A percentile compares a stretch with the other conserved stretches of the same genome.
phyloP scores from a whole-genome alignment of 371 early-diverging fungal species.

The Entomophthora muscae region DNA sequence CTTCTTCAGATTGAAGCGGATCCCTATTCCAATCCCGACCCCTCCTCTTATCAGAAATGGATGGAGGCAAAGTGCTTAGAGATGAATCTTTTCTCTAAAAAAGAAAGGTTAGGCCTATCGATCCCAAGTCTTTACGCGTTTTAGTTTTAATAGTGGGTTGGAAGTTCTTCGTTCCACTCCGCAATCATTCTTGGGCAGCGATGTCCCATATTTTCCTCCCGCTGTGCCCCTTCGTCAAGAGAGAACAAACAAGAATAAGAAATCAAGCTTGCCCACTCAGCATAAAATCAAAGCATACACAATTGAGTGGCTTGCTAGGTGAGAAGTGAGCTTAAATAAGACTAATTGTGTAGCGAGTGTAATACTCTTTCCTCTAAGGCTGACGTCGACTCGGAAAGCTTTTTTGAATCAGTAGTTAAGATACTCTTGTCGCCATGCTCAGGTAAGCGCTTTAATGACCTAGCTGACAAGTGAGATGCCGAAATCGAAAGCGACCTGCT shows the following conservation, averaged over 20 bases:
- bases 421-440: neutral
- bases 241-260: no score
- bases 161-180: neutral
- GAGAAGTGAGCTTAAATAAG: neutral
- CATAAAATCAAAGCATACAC: no score
- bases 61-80: neutral
- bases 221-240: no score
- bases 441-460: no score
- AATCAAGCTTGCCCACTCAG: no score
- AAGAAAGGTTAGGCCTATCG: neutral
- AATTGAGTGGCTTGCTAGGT: neutral
- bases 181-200: neutral
- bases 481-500: constrained; percentile 41
- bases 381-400: neutral
- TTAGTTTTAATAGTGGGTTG: no score
- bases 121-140: no score
- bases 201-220: neutral
- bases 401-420: neutral
- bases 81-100: neutral
- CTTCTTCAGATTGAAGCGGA: neutral
- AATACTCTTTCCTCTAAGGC: neutral
- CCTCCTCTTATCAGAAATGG: neutral
- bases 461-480: constrained; percentile 22
- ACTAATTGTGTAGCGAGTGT: neutral
- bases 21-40: neutral